phyloP scores from a whole-genome alignment of 805 yeast genomes.

The Myxozyma melibiosi region DNA sequence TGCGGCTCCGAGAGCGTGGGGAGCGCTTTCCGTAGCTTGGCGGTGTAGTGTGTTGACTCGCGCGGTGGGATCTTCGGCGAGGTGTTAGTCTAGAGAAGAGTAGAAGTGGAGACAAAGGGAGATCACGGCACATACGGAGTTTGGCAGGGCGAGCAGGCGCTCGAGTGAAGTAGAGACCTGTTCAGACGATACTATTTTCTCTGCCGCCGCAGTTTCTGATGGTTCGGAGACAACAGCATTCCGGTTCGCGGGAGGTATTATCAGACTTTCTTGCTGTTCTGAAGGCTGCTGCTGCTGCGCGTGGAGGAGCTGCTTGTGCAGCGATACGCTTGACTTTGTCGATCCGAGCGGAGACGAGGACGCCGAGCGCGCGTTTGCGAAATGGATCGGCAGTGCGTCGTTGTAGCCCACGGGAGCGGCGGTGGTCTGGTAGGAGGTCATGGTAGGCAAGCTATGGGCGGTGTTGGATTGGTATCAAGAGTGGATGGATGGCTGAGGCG shows the following conservation, averaged over 20 bases:
- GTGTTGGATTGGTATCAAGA: background rate
- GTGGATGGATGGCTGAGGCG: background rate
- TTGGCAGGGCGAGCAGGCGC: constrained; percentile 5
- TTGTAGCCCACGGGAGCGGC: constrained; percentile 29
- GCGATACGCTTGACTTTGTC: constrained; percentile 8
- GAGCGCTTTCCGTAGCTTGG: constrained; percentile 8
- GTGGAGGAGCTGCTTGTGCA: constrained; percentile 8
- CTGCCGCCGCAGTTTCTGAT: background rate
- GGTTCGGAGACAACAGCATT: too few species aligned
- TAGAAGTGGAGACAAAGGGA: background rate
- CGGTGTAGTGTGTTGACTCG: constrained; percentile 22
- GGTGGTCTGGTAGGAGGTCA: constrained; percentile 31
- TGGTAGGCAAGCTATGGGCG: background rate
- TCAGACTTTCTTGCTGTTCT: background rate
- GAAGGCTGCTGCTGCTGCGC: constrained; percentile 8
- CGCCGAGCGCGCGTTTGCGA: constrained; percentile 14
- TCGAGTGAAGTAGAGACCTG: constrained; percentile 2
- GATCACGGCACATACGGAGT: constrained; percentile 4
- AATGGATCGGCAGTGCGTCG: constrained; percentile 28
- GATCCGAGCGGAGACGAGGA: background rate
- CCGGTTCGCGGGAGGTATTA: background rate
- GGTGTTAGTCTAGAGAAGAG: background rate
- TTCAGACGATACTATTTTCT: background rate
- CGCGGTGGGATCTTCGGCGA: constrained; percentile 18
- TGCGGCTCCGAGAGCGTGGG: constrained; percentile 17